These are phyloP conservation scores for Coemansia sp. DNA, from an alignment of 192 early-diverging fungal species.

Conservation along the genomic window DNA sequence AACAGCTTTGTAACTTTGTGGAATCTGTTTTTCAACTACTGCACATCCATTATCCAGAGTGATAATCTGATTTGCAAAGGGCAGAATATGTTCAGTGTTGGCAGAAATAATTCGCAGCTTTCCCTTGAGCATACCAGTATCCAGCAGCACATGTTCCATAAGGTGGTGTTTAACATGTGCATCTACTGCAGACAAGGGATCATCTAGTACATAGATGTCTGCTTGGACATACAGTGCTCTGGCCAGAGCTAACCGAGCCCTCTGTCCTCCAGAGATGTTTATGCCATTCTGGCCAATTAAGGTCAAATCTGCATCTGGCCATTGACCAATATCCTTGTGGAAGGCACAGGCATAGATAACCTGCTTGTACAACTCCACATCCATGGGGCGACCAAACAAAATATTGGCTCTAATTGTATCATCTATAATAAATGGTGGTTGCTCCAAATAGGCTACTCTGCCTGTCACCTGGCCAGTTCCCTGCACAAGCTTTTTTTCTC, in stretches of 20 bases:
- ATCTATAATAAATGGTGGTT: slow-evolving; percentile 41
- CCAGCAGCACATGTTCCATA: slow-evolving; percentile 17
- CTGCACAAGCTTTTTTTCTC: slow-evolving; percentile 71
- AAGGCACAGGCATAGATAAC: slow-evolving; percentile 30
- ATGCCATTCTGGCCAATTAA: slow-evolving; percentile 58
- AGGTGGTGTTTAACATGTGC: slow-evolving; percentile 16
- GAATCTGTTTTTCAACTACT: background rate
- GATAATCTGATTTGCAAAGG: background rate
- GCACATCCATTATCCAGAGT: background rate
- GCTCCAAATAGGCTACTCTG: slow-evolving; percentile 29
- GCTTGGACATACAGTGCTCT: slow-evolving; percentile 60
- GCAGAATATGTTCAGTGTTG: background rate
- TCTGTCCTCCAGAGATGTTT: slow-evolving; percentile 61
- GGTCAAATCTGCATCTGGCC: slow-evolving; percentile 40
- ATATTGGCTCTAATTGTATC: slow-evolving; percentile 42
- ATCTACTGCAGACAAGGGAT: slow-evolving; percentile 27
- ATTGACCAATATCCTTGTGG: slow-evolving; percentile 6
- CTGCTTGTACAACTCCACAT: slow-evolving; percentile 9
- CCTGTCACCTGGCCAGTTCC: slow-evolving; percentile 71
- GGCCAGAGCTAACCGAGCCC: slow-evolving; percentile 61
- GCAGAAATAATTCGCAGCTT: background rate
- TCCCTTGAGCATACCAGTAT: background rate
- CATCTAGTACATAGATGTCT: slow-evolving; percentile 44
- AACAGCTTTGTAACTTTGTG: background rate
- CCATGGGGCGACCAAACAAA: slow-evolving; percentile 18